A percentile compares a stretch with the other conserved stretches of the same genome.
Conservation (phyloP, 495 filamentous ascomycete species). For the Penicillium samsonianum region DNA sequence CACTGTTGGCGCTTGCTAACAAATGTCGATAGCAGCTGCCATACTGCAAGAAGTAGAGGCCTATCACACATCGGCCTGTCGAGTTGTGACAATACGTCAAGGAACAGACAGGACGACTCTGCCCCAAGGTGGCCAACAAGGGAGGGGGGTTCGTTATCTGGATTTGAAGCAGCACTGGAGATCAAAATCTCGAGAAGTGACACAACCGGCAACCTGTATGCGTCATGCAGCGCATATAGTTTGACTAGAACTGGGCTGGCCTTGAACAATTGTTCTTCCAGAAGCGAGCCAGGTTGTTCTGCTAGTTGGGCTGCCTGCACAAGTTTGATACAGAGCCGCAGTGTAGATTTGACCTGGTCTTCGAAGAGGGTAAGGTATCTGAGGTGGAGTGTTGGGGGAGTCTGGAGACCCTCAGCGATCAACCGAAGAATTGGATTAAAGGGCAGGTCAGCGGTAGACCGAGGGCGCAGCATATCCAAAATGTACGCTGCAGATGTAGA, state of each 20-base stretch:
- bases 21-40: slow-evolving; percentile 84
- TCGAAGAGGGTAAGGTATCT: slow-evolving; percentile 57
- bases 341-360: slow-evolving; percentile 60
- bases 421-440: slow-evolving; percentile 77
- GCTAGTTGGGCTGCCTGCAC: slow-evolving; percentile 68
- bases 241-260: slow-evolving; percentile 71
- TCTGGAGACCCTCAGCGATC: slow-evolving; percentile 65
- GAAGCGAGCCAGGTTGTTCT: slow-evolving; percentile 56
- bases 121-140: slow-evolving; percentile 84
- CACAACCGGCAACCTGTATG: slow-evolving; percentile 64
- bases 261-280: slow-evolving; percentile 81
- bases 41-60: slow-evolving; percentile 64
- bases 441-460: slow-evolving; percentile 65
- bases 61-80: slow-evolving; percentile 70
- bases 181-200: slow-evolving; percentile 74
- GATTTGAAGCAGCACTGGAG: slow-evolving; percentile 58
- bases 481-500: slow-evolving; percentile 71
- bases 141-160: slow-evolving; percentile 75
- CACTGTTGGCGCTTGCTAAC: slow-evolving; percentile 91
- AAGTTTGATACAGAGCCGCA: slow-evolving; percentile 67
- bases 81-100: slow-evolving; percentile 74
- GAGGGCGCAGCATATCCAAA: slow-evolving; percentile 71
- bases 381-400: slow-evolving; percentile 63
- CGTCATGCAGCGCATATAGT: slow-evolving; percentile 70
- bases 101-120: slow-evolving; percentile 77